Percentiles rank a stretch among this genome's conserved stretches.
phyloP scores from a whole-genome alignment of 805 yeast species.

The Lachancea dasiensis region DNA sequence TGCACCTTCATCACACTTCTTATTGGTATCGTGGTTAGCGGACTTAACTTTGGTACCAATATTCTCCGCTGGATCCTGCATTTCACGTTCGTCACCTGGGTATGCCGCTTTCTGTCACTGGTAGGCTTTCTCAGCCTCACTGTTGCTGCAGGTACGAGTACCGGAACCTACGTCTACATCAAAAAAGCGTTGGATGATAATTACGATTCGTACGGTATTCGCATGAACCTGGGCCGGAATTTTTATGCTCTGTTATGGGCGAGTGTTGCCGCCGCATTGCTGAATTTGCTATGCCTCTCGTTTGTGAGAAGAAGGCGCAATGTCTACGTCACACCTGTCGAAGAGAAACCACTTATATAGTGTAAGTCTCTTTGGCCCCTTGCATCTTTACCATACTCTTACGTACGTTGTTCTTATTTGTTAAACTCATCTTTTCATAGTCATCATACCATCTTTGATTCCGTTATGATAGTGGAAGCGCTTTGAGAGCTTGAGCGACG shows the following conservation, averaged over 20 bases:
- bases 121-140: conserved; percentile 36
- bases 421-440: too few relatives aligned
- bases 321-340: conserved; percentile 14
- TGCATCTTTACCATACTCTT: too few relatives aligned
- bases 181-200: conserved; percentile 46
- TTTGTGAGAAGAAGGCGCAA: conserved; percentile 17
- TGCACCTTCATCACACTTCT: conserved; percentile 54
- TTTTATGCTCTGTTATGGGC: conserved; percentile 65
- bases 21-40: conserved; percentile 41
- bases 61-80: conserved; percentile 32
- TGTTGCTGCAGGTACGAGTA: conserved; percentile 49
- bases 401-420: too few relatives aligned
- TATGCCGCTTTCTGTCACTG: conserved; percentile 41
- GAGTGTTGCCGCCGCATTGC: conserved; percentile 43
- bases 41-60: conserved; percentile 37
- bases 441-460: too few relatives aligned
- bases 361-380: too few relatives aligned
- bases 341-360: conserved; percentile 19
- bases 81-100: conserved; percentile 42
- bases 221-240: conserved; percentile 42
- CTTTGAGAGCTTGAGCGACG: too few relatives aligned
- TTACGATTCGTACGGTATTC: conserved; percentile 46
- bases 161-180: conserved; percentile 53
- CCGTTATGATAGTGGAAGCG: too few relatives aligned
- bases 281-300: conserved; percentile 39